These are phyloP conservation scores for Heteromeles arbutifolia DNA, from an alignment of 306 rosid species.

Conservation along the genomic window DNA sequence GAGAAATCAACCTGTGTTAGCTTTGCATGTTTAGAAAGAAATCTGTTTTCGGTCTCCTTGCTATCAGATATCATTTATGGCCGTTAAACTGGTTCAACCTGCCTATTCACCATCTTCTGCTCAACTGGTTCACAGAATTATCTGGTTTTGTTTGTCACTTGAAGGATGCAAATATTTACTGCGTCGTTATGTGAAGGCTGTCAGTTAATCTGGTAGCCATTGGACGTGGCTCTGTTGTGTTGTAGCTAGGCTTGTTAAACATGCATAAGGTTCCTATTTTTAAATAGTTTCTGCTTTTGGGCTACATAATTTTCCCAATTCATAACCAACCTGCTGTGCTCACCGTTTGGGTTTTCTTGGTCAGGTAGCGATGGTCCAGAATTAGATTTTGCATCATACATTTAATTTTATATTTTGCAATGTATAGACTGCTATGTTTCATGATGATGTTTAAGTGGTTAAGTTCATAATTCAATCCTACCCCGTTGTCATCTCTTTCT, in stretches of 20 bases:
- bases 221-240: no score
- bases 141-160: neutral
- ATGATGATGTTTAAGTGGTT: neutral
- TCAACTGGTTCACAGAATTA: neutral
- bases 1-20: neutral
- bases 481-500: neutral
- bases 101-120: neutral
- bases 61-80: neutral
- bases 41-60: neutral
- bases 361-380: no score
- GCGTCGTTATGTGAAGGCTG: no score
- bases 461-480: neutral
- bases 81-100: neutral
- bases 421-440: neutral
- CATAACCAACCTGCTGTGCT: no score
- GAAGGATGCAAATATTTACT: no score
- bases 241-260: no score
- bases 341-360: no score
- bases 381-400: no score
- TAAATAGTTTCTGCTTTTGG: no score
- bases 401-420: neutral
- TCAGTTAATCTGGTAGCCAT: no score
- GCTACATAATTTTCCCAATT: no score
- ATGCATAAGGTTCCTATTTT: no score
- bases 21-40: neutral